Conservation (phyloP, 2,329 filamentous ascomycete genomes). For the Magnaporthiopsis rhizophila region DNA sequence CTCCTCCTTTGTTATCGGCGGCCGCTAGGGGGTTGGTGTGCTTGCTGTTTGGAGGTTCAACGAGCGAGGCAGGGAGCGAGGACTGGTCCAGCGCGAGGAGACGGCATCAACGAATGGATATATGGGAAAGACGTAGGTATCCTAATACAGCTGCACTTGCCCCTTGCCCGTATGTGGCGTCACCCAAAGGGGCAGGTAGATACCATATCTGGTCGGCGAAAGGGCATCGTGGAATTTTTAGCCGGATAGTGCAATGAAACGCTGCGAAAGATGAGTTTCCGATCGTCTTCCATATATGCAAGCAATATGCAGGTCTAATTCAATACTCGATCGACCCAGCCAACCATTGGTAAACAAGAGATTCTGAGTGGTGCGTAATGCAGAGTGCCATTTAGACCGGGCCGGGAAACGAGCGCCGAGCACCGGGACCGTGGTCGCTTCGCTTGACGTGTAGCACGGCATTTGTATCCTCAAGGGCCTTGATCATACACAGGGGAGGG, state of each 20-base stretch:
- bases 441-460: not conserved
- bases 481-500: too few relatives aligned
- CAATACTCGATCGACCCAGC: not conserved
- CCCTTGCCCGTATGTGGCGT: not conserved
- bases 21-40: too few relatives aligned
- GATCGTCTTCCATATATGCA: not conserved
- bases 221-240: not conserved
- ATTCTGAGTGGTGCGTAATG: not conserved
- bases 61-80: too few relatives aligned
- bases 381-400: not conserved
- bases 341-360: not conserved
- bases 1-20: not conserved
- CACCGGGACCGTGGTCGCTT: too few relatives aligned
- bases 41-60: too few relatives aligned
- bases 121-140: not conserved
- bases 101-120: not conserved
- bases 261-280: not conserved
- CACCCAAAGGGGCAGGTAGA: not conserved
- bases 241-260: not conserved
- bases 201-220: not conserved
- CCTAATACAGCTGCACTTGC: not conserved
- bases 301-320: not conserved
- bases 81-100: too few relatives aligned
- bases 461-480: not conserved
- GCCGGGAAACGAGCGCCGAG: not conserved